Evolutionary conservation across 768 basidiomycete genomes (phyloP), one percentile per base, ranked within the genome.

Genomic region (Aureoboletus auriporus): DNA sequence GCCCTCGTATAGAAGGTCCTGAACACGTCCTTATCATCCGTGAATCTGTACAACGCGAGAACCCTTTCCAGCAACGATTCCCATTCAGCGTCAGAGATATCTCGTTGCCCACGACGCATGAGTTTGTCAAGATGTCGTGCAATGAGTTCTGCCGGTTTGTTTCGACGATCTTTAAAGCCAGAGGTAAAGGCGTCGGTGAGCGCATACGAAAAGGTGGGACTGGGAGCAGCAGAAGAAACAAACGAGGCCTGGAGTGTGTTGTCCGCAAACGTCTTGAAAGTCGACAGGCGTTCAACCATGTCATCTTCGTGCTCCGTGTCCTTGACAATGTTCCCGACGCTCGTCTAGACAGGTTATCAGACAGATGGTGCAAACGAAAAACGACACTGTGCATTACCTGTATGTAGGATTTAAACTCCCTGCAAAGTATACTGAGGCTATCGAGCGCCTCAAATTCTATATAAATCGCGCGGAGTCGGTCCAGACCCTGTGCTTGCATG

Each of bases 21-120:
- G 66, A 96, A 97, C 29, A 95, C 90, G 61, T 96, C 93, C 64
- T 92, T 93, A 62, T 94, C 92, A 44, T 91, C 85, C 5, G 90
- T 93, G 63, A 82, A 94, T 45, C 89, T 74, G 67, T 93, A 95
- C 47, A 97, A 68, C 7, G 70, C 78, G 23, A 96, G 71, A 4
- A 79, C 86, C 8, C 70, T 75, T 48, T 89, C 82, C 49, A 96
- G 69, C 46, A 79, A 62, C 2, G 67, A 65, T 42, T 82, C 77
- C 65, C 89, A 93, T 29, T 76, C 78, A 12, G 63, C 69, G 49
- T 92, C 86, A 28, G 75, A 77, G 45, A 75, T 70, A 9, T 77
- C 74, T 30, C 84, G 83, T 64, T 95, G 92, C 0, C 95, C 94
- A 49, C 80, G 82, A 39, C 93, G 79, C 86, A 98, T 87, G 17